A percentile compares a stretch with the other conserved stretches of the same genome.
Conservation (phyloP, 306 rosid genomes). For the Lagenaria siceraria region DNA sequence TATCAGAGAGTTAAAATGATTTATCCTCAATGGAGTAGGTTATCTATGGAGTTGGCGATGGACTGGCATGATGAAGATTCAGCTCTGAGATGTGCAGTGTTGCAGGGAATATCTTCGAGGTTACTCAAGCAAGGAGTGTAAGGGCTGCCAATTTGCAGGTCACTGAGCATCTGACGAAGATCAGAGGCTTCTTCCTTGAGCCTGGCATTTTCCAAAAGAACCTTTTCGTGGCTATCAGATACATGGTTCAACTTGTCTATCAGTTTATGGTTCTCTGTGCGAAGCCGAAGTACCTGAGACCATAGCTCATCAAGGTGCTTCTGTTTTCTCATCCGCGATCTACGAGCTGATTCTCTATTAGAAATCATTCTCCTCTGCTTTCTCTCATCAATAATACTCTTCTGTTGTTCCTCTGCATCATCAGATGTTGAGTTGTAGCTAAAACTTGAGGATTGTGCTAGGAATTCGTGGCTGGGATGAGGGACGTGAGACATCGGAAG, state of each 20-base stretch:
- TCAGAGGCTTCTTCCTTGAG: conserved; percentile 59
- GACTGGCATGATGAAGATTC: conserved; percentile 33
- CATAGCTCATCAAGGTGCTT: conserved; percentile 87
- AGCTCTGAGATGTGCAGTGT: conserved; percentile 34
- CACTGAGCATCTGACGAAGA: conserved; percentile 58
- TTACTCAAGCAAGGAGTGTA: conserved; percentile 23
- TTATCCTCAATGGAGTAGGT: conserved; percentile 28
- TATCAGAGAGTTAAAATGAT: conserved; percentile 12
- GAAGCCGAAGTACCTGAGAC: conserved; percentile 85
- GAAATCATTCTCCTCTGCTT: conserved; percentile 84
- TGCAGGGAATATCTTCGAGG: conserved; percentile 38
- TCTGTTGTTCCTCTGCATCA: conserved; percentile 70
- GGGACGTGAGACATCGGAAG: conserved; percentile 21
- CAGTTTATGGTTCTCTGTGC: conserved; percentile 68
- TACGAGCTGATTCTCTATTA: conserved; percentile 77
- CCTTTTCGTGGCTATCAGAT: conserved; percentile 51
- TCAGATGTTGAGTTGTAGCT: conserved; percentile 77
- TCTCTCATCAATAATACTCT: conserved; percentile 53
- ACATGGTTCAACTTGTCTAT: conserved; percentile 52
- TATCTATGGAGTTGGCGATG: conserved; percentile 18
- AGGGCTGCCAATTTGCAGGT: conserved; percentile 51
- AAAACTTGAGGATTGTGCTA: conserved; percentile 30
- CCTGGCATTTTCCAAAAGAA: conserved; percentile 48
- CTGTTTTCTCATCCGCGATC: conserved; percentile 93
- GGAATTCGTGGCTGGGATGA: conserved; percentile 24